Base-by-base conservation (phyloP, 805 yeast genomes). In the Ogataea allantospora region DNA sequence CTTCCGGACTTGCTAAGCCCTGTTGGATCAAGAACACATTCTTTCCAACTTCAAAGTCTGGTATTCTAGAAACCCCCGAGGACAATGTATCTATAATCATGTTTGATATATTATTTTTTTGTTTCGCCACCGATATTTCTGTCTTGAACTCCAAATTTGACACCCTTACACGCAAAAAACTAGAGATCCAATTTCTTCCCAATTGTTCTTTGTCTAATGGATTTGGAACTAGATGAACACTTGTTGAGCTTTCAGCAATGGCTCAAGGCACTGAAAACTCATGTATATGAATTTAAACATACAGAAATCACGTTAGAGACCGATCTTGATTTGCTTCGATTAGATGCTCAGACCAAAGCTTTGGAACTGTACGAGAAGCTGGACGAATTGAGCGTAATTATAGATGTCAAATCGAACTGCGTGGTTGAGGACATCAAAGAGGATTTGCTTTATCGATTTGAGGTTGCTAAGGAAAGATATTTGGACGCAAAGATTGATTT, bases 41-140 rank as follows among this genome's bases (percentile, higher is more conserved):
- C 56, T 88, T 89, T n/a, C 95, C 81, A 25, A 89, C 75, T 50
- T 70, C 72, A 65, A 84, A 83, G 59, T 89, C 88, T 19, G 98
- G 98, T 18, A 87, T 75, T 51, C 75, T 72, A 27, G 75, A 70
- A 22, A 74, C 65, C 43, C 72, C 80, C 29, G 77, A 67, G 17
- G 66, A 69, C 35, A 59, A 58, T 18, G 61, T 68, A 43, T 65
- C 71, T 58, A 63, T 63, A 6, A 50, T 40, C 59, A 51, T 55
- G 37, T n/a, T 43, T 26, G 24, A 17, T 29, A 16, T n/a, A 19
- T 16, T 21, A 21, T 21, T 21, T 15, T 27, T 36, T 36, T 31
- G 18, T 29, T 38, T 32, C 29, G 36, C 41, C 35, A 31, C 41
- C 36, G 33, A 20, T 30, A 24, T 38, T 27, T 15, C 10, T 31